These are phyloP conservation scores for Cryphonectria radicalis DNA, from an alignment of 2,329 filamentous ascomycete genomes.

Conservation along the genomic window DNA sequence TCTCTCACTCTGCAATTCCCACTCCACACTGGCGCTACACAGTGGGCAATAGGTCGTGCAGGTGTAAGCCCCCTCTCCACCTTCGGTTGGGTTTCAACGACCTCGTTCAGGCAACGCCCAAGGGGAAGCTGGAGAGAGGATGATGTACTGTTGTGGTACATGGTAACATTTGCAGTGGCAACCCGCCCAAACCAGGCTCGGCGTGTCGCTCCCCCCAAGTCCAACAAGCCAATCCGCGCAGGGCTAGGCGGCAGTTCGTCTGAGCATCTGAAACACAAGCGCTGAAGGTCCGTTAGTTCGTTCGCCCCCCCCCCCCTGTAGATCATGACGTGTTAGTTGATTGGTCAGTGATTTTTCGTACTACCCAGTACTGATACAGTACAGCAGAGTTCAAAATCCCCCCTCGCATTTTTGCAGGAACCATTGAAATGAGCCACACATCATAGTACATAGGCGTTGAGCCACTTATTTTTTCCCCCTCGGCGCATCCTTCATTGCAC, in stretches of 20 bases:
- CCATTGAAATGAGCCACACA: neutral
- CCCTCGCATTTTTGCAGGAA: neutral
- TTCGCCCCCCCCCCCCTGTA: neutral
- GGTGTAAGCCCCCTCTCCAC: neutral
- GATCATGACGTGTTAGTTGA: neutral
- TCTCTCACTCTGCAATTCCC: neutral
- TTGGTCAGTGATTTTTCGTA: neutral
- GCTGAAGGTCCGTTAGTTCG: neutral
- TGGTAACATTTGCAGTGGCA: neutral
- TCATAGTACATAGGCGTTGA: neutral
- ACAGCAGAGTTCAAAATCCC: neutral
- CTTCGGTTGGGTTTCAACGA: neutral
- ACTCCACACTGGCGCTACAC: neutral
- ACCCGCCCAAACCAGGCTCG: neutral
- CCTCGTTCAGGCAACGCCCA: neutral
- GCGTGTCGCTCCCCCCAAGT: neutral
- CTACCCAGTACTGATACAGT: neutral
- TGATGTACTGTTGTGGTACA: no score
- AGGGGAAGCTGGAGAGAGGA: no score
- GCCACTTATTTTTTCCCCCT: neutral
- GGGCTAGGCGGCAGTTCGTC: constrained; percentile 1
- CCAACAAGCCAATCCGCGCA: neutral
- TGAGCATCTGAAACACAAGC: constrained; percentile 5
- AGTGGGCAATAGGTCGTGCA: neutral
- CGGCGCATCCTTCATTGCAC: neutral